These are phyloP conservation scores for Solanum sparsipilum DNA, from an alignment of 257 asterid species.

Conservation along the genomic window DNA sequence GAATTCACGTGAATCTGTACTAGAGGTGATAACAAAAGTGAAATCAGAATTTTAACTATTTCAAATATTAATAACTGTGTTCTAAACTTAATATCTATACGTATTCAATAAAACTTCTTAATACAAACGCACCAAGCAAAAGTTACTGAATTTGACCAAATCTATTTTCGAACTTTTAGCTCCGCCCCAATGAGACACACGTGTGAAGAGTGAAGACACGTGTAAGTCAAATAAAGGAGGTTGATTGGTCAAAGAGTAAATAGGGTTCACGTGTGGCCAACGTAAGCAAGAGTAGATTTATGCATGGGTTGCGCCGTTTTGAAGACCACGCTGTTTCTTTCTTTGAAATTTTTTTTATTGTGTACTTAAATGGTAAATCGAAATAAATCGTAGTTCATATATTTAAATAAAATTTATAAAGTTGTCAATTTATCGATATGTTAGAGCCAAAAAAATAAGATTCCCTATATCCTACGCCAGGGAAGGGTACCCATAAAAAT, in stretches of 20 bases:
- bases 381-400: not conserved
- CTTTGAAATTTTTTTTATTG: too few species aligned
- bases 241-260: not conserved
- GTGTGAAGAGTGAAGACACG: slow-evolving; percentile 17
- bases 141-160: not conserved
- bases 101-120: too few species aligned
- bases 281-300: slow-evolving; percentile 19
- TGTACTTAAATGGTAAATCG: not conserved
- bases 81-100: not conserved
- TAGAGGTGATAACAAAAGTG: not conserved
- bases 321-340: slow-evolving; percentile 12
- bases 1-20: not conserved
- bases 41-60: too few species aligned
- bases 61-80: too few species aligned
- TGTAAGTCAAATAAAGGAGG: slow-evolving; percentile 1
- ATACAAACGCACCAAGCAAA: not conserved
- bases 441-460: not conserved
- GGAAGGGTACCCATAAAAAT: not conserved
- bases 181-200: not conserved
- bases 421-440: not conserved
- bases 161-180: not conserved
- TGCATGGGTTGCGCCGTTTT: slow-evolving; percentile 43
- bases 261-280: slow-evolving; percentile 36
- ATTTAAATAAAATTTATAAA: not conserved
- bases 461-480: not conserved